Base-by-base conservation (phyloP, 345 rosid species). In the Chamaenerion angustifolium region DNA sequence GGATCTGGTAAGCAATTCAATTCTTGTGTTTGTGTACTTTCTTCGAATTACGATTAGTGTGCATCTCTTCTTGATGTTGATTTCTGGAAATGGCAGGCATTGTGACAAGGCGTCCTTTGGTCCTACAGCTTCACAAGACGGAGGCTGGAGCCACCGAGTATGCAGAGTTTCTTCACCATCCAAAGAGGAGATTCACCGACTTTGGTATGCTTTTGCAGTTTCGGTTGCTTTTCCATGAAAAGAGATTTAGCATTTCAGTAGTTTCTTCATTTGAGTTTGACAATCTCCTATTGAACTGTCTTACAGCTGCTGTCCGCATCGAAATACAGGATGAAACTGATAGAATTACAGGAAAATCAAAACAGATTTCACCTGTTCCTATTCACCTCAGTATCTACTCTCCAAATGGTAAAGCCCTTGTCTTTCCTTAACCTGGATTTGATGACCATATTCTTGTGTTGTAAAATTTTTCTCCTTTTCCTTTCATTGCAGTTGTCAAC, bases 301-400 rank as follows among this genome's bases (percentile, higher is more conserved):
- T 49, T 73, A 70, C 72, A 89, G 97, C 79, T 16, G 0, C 69
- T 64, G 94, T 90, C 56, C 76, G 98, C 43, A 74, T 76, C 64
- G 98, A 85, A 80, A 90, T 90, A 66, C 78, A 81, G 49, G 95
- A 89, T 53, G 97, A 89, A 70, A 89, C 97, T 46, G 97, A 89
- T 64, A 71, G 95, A 64, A 37, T 83, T 16, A 90, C 98, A 2
- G 94, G 98, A 57, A 85, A 71, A 60, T 57, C 72, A 3, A 90
- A 85, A 65, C 98, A 90, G 70, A 90, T 90, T 35, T 90, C 95
- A 58, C 90, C 85, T 41, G 71, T 90, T 61, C 98, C 98, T 31
- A 90, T 90, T 51, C 98, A 90, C 56, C 95, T 90, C 52, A 83
- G 94, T 58, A 90, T 90, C 65, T 85, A 74, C 67, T 90, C 98